Evolutionary conservation across 73 alveolate species (phyloP).

Genomic region (Stentor coeruleus): DNA sequence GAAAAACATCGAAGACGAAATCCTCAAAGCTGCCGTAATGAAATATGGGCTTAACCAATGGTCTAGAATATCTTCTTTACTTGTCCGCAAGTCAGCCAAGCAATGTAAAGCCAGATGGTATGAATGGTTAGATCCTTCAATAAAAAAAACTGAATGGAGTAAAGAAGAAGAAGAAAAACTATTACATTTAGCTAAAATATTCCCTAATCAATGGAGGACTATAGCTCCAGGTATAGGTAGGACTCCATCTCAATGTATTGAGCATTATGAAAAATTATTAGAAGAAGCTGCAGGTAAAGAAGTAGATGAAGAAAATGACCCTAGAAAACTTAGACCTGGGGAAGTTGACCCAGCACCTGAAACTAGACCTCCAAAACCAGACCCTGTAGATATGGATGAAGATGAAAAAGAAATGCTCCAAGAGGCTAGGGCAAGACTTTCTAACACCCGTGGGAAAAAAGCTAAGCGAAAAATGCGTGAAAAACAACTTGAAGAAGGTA

Average conservation of each 20-base stretch:
- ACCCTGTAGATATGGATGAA: conserved; percentile 99
- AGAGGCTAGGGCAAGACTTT: conserved; percentile 99
- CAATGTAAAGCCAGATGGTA: conserved; percentile 99
- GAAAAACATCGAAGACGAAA: conserved; percentile 99
- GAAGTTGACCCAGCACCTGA: conserved; percentile 99
- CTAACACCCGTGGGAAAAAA: conserved; percentile 99
- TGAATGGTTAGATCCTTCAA: conserved; percentile 99
- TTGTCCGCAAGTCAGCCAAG: conserved; percentile 98
- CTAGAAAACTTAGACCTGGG: conserved; percentile 97
- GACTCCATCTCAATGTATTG: conserved; percentile 98
- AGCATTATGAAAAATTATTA: conserved; percentile 95
- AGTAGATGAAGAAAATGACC: conserved; percentile 93
- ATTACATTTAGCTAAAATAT: conserved; percentile 97
- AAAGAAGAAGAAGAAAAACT: conserved; percentile 98
- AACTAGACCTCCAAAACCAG: conserved; percentile 99
- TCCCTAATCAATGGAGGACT: conserved; percentile 99
- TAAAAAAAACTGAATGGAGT: conserved; percentile 98
- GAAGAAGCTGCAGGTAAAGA: conserved; percentile 98
- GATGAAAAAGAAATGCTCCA: conserved; percentile 99
- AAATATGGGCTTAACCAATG: conserved; percentile 99
- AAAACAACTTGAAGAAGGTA: conserved; percentile 99
- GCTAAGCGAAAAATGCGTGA: conserved; percentile 98
- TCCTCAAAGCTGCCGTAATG: conserved; percentile 99
- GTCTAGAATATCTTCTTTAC: conserved; percentile 94
- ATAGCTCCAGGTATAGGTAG: conserved; percentile 99